A percentile compares a stretch with the other conserved stretches of the same genome.
phyloP scores from a whole-genome alignment of 2,329 filamentous ascomycete genomes.

The Apiospora hydei region DNA sequence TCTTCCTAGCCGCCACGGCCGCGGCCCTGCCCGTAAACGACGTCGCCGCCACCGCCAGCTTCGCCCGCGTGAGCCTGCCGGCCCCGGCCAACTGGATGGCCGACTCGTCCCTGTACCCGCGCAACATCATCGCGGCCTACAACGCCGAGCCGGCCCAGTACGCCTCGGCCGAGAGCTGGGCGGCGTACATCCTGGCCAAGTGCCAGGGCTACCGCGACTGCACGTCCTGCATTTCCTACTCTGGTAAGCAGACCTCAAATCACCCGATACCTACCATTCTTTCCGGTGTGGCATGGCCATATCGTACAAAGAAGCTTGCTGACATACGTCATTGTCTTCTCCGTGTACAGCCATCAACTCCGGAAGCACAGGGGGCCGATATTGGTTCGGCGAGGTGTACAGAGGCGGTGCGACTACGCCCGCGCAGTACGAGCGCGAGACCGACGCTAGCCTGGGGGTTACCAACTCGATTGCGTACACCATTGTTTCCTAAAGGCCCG shows the following conservation, averaged over 20 bases:
- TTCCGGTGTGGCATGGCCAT: no score
- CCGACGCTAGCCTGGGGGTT: not conserved
- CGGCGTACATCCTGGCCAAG: constrained; percentile 17
- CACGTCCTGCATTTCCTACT: constrained; percentile 22
- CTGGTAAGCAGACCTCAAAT: not conserved
- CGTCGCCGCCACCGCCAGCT: not conserved
- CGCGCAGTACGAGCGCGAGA: constrained; percentile 9
- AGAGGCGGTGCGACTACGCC: constrained; percentile 20
- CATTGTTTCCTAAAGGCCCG: not conserved
- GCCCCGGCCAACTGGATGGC: constrained; percentile 23
- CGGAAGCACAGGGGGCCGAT: constrained; percentile 22
- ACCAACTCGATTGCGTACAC: constrained; percentile 24
- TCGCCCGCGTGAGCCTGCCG: constrained; percentile 13
- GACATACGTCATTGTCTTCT: not conserved
- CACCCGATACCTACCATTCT: no score
- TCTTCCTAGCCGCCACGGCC: constrained; percentile 10
- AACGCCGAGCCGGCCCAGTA: constrained; percentile 21
- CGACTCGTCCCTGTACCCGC: constrained; percentile 4
- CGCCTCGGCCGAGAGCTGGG: constrained; percentile 17
- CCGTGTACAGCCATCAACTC: constrained; percentile 1
- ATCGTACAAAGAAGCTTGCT: not conserved
- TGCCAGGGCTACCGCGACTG: constrained; percentile 18
- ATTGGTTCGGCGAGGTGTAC: constrained; percentile 26
- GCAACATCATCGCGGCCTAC: constrained; percentile 24
- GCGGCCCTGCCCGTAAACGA: not conserved